Evolutionary conservation across 2,329 filamentous ascomycete genomes (phyloP).

Genomic region (Zasmidium angulare): DNA sequence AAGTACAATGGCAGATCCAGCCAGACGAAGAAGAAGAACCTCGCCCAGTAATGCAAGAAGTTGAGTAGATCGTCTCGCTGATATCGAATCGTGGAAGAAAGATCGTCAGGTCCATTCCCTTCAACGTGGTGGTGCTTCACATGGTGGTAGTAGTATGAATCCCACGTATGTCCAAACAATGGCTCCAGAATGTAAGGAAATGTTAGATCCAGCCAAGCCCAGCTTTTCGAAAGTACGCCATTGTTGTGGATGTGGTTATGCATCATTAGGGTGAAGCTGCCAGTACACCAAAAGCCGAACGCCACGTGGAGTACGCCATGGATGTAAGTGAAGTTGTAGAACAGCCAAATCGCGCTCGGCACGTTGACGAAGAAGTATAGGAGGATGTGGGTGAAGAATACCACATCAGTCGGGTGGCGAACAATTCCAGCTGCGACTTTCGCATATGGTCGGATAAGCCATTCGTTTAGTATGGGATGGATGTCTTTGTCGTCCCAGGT

Average conservation of each 20-base stretch:
- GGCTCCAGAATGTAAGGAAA: conserved; percentile 77
- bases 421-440: conserved; percentile 57
- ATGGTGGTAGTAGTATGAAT: conserved; percentile 82
- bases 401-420: conserved; percentile 68
- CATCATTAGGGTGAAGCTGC: conserved; percentile 77
- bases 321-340: conserved; percentile 63
- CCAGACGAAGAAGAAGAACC: conserved; percentile 74
- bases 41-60: conserved; percentile 70
- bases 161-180: conserved; percentile 80
- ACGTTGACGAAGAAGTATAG: conserved; percentile 69
- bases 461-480: conserved; percentile 44
- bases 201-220: conserved; percentile 57
- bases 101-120: conserved; percentile 73
- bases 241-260: conserved; percentile 81
- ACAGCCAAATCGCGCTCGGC: conserved; percentile 67
- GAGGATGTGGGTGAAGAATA: conserved; percentile 75
- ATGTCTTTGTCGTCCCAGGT: conserved; percentile 52
- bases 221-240: conserved; percentile 62
- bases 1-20: conserved; percentile 75
- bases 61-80: conserved; percentile 67
- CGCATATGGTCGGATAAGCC: conserved; percentile 61
- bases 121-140: conserved; percentile 85
- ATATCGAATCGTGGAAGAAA: conserved; percentile 74
- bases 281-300: conserved; percentile 68
- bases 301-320: conserved; percentile 66